These are phyloP conservation scores for Lecanoromycetidae sp. DNA, from an alignment of 2,329 filamentous ascomycete species.

Conservation along the genomic window DNA sequence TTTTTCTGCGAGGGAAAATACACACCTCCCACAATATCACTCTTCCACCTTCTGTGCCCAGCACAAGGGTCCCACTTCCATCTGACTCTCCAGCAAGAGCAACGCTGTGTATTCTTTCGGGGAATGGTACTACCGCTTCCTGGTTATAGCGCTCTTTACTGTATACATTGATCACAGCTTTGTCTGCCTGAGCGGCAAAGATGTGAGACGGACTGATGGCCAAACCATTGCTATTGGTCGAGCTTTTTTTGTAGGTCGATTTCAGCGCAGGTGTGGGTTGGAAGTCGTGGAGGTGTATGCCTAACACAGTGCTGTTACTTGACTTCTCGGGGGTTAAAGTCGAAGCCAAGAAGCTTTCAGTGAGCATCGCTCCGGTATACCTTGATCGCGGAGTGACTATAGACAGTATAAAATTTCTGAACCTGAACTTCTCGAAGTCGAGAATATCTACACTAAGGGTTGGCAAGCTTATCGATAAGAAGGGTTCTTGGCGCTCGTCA, in stretches of 20 bases:
- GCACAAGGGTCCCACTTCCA: conserved; percentile 47
- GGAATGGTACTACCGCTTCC: conserved; percentile 77
- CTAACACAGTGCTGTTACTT: conserved; percentile 58
- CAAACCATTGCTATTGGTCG: conserved; percentile 63
- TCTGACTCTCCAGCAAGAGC: conserved; percentile 54
- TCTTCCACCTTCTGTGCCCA: conserved; percentile 76
- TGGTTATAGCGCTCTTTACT: conserved; percentile 71
- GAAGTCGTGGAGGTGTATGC: conserved; percentile 74
- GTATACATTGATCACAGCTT: conserved; percentile 88
- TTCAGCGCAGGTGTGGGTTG: conserved; percentile 66
- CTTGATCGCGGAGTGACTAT: no score
- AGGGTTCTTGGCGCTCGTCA: no score
- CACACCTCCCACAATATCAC: conserved; percentile 84
- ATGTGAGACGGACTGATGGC: conserved; percentile 72
- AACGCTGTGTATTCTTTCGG: conserved; percentile 71
- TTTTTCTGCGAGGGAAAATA: not conserved
- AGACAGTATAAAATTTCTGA: no score
- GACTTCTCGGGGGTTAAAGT: conserved; percentile 30
- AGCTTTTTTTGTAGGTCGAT: conserved; percentile 81
- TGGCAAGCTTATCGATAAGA: no score
- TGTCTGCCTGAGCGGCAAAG: conserved; percentile 83
- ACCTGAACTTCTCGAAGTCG: no score
- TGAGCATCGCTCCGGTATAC: conserved; percentile 33
- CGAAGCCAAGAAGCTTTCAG: conserved; percentile 37
- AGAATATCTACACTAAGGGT: no score